Conservation (phyloP, 1,284 basidiomycete genomes). For the Ceratobasidium sp. region DNA sequence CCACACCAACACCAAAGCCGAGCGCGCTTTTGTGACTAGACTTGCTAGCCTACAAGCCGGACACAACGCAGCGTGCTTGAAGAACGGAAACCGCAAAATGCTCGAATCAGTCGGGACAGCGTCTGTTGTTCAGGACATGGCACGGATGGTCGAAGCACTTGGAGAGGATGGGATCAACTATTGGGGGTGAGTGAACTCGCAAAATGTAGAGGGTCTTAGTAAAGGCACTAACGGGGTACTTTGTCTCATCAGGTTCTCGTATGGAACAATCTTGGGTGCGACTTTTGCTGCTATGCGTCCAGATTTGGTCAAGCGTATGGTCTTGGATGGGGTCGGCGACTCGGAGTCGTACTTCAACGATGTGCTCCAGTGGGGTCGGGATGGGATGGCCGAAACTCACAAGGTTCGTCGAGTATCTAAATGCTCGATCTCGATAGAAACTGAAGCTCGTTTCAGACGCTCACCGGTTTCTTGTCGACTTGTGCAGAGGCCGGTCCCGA, state of each 20-base stretch:
- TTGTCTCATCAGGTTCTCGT: constrained; percentile 22
- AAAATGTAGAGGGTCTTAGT: not conserved
- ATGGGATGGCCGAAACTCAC: constrained; percentile 46
- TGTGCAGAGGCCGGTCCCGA: constrained; percentile 44
- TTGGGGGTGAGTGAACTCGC: constrained; percentile 46
- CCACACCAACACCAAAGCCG: not conserved
- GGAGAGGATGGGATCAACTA: constrained; percentile 48
- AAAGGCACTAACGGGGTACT: too few species aligned
- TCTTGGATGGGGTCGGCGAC: constrained; percentile 49
- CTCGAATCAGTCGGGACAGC: constrained; percentile 46
- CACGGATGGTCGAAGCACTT: constrained; percentile 47
- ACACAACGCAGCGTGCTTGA: constrained; percentile 37
- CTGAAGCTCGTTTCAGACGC: too few species aligned
- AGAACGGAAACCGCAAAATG: constrained; percentile 44
- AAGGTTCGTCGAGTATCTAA: too few species aligned
- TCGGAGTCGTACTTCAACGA: constrained; percentile 43
- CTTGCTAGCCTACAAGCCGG: not conserved
- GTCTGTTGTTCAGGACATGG: constrained; percentile 49
- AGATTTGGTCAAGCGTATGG: constrained; percentile 49
- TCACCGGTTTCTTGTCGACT: constrained; percentile 41
- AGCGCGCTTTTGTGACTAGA: not conserved
- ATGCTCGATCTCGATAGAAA: too few species aligned
- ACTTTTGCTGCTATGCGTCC: constrained; percentile 52
- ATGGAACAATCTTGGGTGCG: constrained; percentile 50
- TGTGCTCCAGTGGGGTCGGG: constrained; percentile 45